Evolutionary conservation across 2,329 filamentous ascomycete genomes (phyloP).

Genomic region (Penicillium griseofulvum): DNA sequence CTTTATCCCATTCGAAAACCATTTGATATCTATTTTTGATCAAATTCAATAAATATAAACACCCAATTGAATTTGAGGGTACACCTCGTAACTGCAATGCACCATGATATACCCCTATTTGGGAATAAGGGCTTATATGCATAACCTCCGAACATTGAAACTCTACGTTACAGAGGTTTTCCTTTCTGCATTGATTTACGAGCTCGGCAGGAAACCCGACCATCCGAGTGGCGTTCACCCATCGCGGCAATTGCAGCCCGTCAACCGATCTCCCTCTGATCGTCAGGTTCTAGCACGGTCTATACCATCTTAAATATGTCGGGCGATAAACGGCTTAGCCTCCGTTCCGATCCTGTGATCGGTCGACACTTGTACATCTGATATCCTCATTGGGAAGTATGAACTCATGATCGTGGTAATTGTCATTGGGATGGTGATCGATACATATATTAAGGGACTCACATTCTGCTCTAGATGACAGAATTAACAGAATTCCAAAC

Average conservation of each 20-base stretch:
- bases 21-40: background rate
- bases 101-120: background rate
- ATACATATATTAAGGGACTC: background rate
- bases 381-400: background rate
- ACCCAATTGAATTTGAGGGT: background rate
- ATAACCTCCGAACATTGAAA: background rate
- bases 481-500: background rate
- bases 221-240: slow-evolving; percentile 7
- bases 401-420: background rate
- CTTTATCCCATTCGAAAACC: background rate
- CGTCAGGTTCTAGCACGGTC: background rate
- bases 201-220: background rate
- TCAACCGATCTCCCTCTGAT: background rate
- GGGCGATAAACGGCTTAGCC: slow-evolving; percentile 4
- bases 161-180: background rate
- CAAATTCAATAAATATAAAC: background rate
- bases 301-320: background rate
- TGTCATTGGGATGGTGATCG: background rate
- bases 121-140: background rate
- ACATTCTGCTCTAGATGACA: background rate
- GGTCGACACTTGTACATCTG: background rate
- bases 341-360: slow-evolving; percentile 20
- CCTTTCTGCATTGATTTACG: background rate
- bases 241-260: slow-evolving; percentile 1
- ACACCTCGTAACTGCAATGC: background rate